Evolutionary conservation across 2,329 filamentous ascomycete genomes (phyloP).

Genomic region (Pseudophaeomoniella oleicola): DNA sequence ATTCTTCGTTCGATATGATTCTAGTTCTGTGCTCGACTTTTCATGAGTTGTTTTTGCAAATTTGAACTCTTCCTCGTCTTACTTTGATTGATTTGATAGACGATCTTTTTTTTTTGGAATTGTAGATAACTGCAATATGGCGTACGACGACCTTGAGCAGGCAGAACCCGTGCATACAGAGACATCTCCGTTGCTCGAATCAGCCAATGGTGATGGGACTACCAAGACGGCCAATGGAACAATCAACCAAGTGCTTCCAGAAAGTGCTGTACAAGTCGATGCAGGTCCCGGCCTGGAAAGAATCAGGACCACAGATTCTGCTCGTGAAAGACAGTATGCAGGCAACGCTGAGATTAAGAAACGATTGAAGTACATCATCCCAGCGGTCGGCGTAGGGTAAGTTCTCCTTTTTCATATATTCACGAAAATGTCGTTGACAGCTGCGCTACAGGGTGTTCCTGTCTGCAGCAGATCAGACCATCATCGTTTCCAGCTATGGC

Average conservation of each 20-base stretch:
- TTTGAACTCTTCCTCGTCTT: no score
- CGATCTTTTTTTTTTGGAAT: no score
- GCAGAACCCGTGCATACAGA: no score
- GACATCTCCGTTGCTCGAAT: constrained; percentile 1
- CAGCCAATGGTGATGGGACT: constrained; percentile 1
- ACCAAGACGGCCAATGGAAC: neutral
- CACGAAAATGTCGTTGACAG: neutral
- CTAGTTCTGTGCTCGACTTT: no score
- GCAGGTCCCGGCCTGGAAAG: neutral
- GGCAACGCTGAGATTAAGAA: constrained; percentile 34
- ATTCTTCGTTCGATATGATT: no score
- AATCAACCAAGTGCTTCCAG: neutral
- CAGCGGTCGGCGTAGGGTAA: constrained; percentile 48
- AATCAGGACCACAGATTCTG: neutral
- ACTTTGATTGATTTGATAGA: no score
- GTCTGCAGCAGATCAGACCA: constrained; percentile 60
- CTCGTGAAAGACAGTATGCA: constrained; percentile 20
- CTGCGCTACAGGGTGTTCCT: constrained; percentile 43
- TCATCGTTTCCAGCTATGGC: constrained; percentile 64
- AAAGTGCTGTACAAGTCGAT: neutral
- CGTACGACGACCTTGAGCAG: no score
- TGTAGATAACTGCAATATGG: no score
- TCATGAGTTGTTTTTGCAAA: no score
- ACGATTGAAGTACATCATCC: constrained; percentile 42
- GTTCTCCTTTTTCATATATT: constrained; percentile 13